Evolutionary conservation across 2,329 filamentous ascomycete genomes (phyloP), one percentile per base, ranked within the genome.

Genomic region (Penicillium palitans): DNA sequence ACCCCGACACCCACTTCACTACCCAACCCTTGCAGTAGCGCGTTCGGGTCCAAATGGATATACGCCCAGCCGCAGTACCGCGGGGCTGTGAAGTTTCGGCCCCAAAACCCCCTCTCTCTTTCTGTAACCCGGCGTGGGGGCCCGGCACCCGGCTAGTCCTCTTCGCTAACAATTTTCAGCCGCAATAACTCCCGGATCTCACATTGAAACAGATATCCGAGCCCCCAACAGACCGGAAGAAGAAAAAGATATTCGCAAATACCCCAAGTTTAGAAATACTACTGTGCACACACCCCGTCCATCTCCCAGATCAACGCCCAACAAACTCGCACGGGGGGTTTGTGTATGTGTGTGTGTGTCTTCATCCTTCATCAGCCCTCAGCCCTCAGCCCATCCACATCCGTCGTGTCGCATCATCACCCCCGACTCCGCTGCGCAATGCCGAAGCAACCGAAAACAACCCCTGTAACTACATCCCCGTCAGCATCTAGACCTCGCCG

Each of bases 61-160:
- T 24, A 21, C 21, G 21, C 29, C 40, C 24, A 49, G 42, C 33
- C 52, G 17, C 33, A 31, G 13, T 46, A 15, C 13, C 37, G 24
- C 19, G 19, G 54, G 54, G 54, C 54, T 57, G 40, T 45, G 31
- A 57, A 39, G 19, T 35, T 37, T 52, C 19, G 24, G 39, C 54
- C 54, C 54, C 39, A 17, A 47, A 15, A 15, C 7, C 12, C 19
- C 44, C 29, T 3, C 50, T 35, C 52, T 46, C 29, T 7, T 24
- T n/a, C 35, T 39, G 17, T 27, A 8, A 39, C 24, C 29, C n/a
- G 21, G 10, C 21, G 27, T 35, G 39, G 21, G 27, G 25, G 31
- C 15, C 9, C 44, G 19, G 31, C 6, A 35, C 47, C 46, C 47
- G 15, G n/a, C 17, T 52, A 33, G 17, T 17, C 41, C 47, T 41